phyloP scores from a whole-genome alignment of 208 protist genomes.

The Trypanosoma rangeli region DNA sequence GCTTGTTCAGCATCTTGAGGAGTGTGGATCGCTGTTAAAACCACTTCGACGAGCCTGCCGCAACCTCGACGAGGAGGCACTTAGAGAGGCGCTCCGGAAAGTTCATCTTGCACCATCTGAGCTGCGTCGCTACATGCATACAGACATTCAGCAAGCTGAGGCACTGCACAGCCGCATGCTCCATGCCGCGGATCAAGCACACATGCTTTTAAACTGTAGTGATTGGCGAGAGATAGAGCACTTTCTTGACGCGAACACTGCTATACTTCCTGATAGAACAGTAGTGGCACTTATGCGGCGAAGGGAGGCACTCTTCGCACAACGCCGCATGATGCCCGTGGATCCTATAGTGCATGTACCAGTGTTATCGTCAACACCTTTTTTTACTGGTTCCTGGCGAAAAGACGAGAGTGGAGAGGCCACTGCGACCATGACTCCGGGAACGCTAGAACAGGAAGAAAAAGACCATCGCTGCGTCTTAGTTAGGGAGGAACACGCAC shows the following conservation, averaged over 20 bases:
- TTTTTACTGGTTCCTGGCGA: not conserved
- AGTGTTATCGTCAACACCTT: not conserved
- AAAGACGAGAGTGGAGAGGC: not conserved
- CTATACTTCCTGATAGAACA: conserved; percentile 50
- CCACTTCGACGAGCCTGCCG: conserved; percentile 61
- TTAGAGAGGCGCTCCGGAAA: conserved; percentile 50
- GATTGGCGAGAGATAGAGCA: conserved; percentile 43
- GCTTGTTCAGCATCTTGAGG: conserved; percentile 46
- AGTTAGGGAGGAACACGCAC: conserved; percentile 22
- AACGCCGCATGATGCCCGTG: conserved; percentile 10
- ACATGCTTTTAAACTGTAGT: conserved; percentile 34
- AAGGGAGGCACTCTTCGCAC: conserved; percentile 42
- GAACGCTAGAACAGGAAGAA: conserved; percentile 24
- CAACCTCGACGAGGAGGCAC: conserved; percentile 42
- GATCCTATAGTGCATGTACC: not conserved
- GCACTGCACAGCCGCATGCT: conserved; percentile 48
- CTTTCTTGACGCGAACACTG: conserved; percentile 57
- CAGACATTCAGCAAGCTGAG: conserved; percentile 66
- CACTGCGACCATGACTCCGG: not conserved
- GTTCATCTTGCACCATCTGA: conserved; percentile 38
- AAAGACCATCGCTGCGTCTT: conserved; percentile 17
- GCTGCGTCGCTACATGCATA: conserved; percentile 67
- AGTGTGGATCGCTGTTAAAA: conserved; percentile 52
- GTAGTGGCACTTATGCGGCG: conserved; percentile 56
- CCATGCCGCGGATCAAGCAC: conserved; percentile 34